Evolutionary conservation across 78 protist species (phyloP), one percentile per base, ranked within the genome.

Genomic region (Speleostelium caveatum): DNA sequence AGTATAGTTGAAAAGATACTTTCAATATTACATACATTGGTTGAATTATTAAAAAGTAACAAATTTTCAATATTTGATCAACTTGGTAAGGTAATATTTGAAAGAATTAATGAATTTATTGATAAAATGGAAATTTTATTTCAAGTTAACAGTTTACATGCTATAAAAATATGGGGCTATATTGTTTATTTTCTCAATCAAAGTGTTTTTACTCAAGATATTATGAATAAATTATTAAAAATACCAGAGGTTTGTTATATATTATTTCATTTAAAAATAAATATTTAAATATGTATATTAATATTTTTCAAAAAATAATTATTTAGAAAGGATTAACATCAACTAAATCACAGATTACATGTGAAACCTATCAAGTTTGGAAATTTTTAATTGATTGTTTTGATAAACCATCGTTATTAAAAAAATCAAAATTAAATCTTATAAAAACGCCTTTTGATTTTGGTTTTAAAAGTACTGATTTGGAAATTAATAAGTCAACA

Each of bases 161-260:
- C 60, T 4, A 69, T 69, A 30, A 58, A 33, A 45, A 28, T 21
- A 24, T 83, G 91, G 91, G 79, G 79, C 5, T 59, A 58, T 36
- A 69, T 39, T 83, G 26, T 69, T 4, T 83, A 42, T 53, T 83
- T 83, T 71, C 17, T 72, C 3, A 72, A 62, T 0, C 45, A 67
- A 33, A 41, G 19, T 30, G 1, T 69, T 32, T 83, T 83, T 45
- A 19, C 35, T 21, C 56, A 83, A 14, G 19, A 24, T 24, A 21
- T 83, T 22, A 42, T 73, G 3, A 69, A 69, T 16, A 26, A 36
- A 36, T 16, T 83, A n/a, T 45, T 69, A 21, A 42, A 59, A 60
- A 16, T 83, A 24, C 79, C 91, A 41, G 91, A 83, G 12, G 79
- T 83, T 56, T n/a, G 76, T 66, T 30, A 38, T 33, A 14, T n/a